Conservation (phyloP, 2,329 filamentous ascomycete genomes). For the Cladosporium phlei region DNA sequence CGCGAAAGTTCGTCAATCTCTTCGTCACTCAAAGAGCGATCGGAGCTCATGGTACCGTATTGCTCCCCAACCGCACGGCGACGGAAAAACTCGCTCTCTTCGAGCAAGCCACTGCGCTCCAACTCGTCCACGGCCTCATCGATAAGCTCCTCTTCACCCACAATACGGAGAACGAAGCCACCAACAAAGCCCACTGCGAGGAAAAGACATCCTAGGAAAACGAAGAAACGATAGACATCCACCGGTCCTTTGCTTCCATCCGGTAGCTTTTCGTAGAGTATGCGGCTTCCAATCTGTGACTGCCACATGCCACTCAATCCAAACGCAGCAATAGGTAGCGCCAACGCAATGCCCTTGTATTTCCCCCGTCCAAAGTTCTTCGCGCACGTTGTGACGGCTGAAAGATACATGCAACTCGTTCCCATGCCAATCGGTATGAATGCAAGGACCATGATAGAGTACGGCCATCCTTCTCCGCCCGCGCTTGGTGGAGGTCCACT, state of each 20-base stretch:
- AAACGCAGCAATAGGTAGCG: slow-evolving; percentile 85
- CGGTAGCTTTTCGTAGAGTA: slow-evolving; percentile 65
- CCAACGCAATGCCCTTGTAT: slow-evolving; percentile 82
- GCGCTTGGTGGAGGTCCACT: slow-evolving; percentile 51
- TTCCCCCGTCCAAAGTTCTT: slow-evolving; percentile 95
- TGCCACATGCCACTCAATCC: slow-evolving; percentile 94
- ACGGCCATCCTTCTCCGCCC: slow-evolving; percentile 60
- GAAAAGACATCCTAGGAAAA: slow-evolving; percentile 74
- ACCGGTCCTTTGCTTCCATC: slow-evolving; percentile 59
- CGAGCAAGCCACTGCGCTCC: slow-evolving; percentile 79
- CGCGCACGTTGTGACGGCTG: slow-evolving; percentile 87
- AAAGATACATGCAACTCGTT: slow-evolving; percentile 84
- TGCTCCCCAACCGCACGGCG: slow-evolving; percentile 27
- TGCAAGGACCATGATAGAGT: slow-evolving; percentile 75
- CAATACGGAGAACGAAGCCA: slow-evolving; percentile 66
- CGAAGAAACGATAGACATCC: slow-evolving; percentile 79
- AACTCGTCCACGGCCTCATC: slow-evolving; percentile 85
- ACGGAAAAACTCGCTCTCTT: slow-evolving; percentile 66
- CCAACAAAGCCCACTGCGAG: slow-evolving; percentile 67
- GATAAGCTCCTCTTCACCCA: slow-evolving; percentile 82
- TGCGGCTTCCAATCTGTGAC: slow-evolving; percentile 75
- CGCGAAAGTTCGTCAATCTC: slow-evolving; percentile 42
- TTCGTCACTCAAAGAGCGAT: slow-evolving; percentile 39
- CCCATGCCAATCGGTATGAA: slow-evolving; percentile 79
- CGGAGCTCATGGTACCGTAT: slow-evolving; percentile 58